A percentile compares a stretch with the other conserved stretches of the same genome.
These are phyloP conservation scores for Mucor mucedo DNA, from an alignment of 371 early-diverging fungal genomes.

Conservation along the genomic window DNA sequence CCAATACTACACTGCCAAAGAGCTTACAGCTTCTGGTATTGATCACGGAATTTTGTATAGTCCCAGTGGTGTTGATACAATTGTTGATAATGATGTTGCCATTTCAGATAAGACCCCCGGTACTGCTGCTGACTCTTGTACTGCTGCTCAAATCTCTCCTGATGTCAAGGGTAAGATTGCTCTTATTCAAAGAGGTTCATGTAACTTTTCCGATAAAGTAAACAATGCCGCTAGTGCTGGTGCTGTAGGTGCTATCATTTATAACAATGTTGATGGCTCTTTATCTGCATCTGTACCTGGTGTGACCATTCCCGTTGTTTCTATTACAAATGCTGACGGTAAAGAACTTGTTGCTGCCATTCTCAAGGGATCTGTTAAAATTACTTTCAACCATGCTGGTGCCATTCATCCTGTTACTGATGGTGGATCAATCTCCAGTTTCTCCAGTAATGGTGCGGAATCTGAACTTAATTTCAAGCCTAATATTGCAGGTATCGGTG, in stretches of 20 bases:
- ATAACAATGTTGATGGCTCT: constrained; percentile 38
- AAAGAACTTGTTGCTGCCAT: constrained; percentile 22
- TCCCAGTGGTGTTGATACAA: constrained; percentile 6
- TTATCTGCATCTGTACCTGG: constrained; percentile 23
- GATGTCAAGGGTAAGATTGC: constrained; percentile 49
- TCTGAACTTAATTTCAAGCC: constrained; percentile 48
- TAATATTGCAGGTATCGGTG: constrained; percentile 72
- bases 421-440: constrained; percentile 44
- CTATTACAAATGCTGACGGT: constrained; percentile 40
- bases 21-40: constrained; percentile 27
- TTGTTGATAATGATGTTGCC: constrained; percentile 13
- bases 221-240: constrained; percentile 46
- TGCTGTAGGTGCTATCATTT: constrained; percentile 58
- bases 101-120: constrained; percentile 22
- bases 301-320: constrained; percentile 38
- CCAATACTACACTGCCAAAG: constrained; percentile 16
- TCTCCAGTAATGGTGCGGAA: constrained; percentile 47
- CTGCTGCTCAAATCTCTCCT: constrained; percentile 20
- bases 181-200: constrained; percentile 58
- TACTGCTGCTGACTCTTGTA: constrained; percentile 28
- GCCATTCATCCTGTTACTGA: constrained; percentile 24
- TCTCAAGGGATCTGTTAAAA: constrained; percentile 18
- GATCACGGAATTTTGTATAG: constrained; percentile 16
- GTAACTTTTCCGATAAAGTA: constrained; percentile 59
- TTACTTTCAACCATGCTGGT: constrained; percentile 20